Evolutionary conservation across 108 stramenopile species (phyloP).

Genomic region (Pseudonitzschia multiseries): DNA sequence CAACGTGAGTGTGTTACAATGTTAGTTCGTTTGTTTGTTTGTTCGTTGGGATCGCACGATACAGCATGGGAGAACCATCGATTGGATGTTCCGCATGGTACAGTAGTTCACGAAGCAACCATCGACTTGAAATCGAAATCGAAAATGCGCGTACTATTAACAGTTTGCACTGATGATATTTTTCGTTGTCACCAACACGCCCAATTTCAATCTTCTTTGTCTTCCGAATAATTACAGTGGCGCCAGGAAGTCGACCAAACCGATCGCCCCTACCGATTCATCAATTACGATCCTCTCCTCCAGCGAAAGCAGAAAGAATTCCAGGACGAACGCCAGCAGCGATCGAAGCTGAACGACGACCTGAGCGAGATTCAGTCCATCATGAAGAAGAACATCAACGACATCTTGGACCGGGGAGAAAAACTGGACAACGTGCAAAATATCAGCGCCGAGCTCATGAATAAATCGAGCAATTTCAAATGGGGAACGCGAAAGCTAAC

Average conservation of each 20-base stretch:
- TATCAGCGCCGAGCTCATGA: constrained; percentile 70
- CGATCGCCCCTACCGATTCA: constrained; percentile 92
- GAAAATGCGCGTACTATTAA: too few relatives aligned
- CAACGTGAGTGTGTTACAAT: constrained; percentile 40
- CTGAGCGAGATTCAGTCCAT: constrained; percentile 95
- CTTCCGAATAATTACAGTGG: too few relatives aligned
- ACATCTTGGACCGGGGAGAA: constrained; percentile 88
- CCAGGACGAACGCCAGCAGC: constrained; percentile 75
- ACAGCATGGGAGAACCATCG: too few relatives aligned
- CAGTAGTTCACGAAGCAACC: neutral
- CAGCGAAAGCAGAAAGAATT: constrained; percentile 93
- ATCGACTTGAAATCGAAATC: too few relatives aligned
- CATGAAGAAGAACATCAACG: constrained; percentile 93
- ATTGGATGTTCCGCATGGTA: neutral
- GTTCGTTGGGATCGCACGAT: too few relatives aligned
- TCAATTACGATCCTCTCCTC: constrained; percentile 86
- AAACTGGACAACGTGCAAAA: constrained; percentile 81
- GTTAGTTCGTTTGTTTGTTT: neutral
- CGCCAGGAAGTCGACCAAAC: constrained; percentile 70
- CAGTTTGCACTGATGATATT: too few relatives aligned
- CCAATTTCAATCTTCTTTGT: too few relatives aligned
- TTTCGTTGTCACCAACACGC: too few relatives aligned
- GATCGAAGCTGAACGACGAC: constrained; percentile 92
- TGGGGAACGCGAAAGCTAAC: constrained; percentile 90
- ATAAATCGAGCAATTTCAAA: constrained; percentile 85